Conservation (phyloP, 371 early-diverging fungal species). For the Entomophthora muscae region DNA sequence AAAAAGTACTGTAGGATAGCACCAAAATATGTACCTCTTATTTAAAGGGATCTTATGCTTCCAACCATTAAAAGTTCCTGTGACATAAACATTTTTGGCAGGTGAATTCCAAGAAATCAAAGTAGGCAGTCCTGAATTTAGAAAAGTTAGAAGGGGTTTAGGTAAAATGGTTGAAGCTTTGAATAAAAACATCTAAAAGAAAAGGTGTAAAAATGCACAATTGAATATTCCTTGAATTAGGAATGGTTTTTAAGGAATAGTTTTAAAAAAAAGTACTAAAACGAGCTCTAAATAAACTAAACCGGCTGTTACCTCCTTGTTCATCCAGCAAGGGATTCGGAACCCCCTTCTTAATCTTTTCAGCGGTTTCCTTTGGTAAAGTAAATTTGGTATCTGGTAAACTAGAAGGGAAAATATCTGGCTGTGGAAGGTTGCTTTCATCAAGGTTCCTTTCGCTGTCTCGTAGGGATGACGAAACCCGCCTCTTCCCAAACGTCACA, state of each 20-base stretch:
- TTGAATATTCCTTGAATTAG: too few species aligned
- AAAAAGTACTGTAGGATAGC: too few species aligned
- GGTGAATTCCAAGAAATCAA: constrained; percentile 84
- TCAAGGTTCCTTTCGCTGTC: neutral
- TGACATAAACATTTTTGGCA: constrained; percentile 73
- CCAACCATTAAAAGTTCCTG: constrained; percentile 97
- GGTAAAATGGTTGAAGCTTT: too few species aligned
- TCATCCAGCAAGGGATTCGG: neutral
- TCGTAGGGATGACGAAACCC: neutral
- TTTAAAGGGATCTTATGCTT: constrained; percentile 74
- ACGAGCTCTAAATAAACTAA: too few species aligned
- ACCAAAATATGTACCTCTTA: constrained; percentile 10
- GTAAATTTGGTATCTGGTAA: neutral
- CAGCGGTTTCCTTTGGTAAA: neutral
- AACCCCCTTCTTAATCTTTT: neutral
- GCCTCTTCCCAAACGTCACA: too few species aligned
- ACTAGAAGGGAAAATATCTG: constrained; percentile 8
- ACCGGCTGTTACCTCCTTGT: too few species aligned
- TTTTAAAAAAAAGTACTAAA: too few species aligned
- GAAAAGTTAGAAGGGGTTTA: too few species aligned
- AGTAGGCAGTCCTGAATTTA: constrained; percentile 35
- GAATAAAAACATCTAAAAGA: too few species aligned
- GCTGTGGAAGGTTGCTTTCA: neutral
- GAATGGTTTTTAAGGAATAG: too few species aligned
- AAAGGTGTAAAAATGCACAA: too few species aligned